Evolutionary conservation across 306 rosid species (phyloP), one percentile per base, ranked within the genome.

Genomic region (Boehmeria nivea): DNA sequence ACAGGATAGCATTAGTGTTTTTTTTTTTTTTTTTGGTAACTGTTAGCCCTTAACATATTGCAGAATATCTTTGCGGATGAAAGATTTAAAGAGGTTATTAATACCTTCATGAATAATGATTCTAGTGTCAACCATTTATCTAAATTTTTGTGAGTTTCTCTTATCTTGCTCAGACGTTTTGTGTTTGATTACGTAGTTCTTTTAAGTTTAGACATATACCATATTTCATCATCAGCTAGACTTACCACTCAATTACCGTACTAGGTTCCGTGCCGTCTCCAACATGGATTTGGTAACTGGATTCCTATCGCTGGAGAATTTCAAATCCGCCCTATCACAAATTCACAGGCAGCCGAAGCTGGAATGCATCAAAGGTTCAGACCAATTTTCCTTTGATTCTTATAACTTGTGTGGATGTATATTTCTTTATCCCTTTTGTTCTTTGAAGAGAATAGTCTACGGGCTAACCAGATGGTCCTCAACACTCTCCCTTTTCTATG

Each of bases 181-280:
- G 21, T 18, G 14, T 31, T 34, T 42, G 24, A 34, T 54, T 14
- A n/a, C 15, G 6, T 33, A 36, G 46, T 7, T 18, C 22, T 17
- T 3, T 10, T 10, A 40, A 40, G 44, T 40, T 69, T 45, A 40
- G 4, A 12, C 34, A 43, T 22, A 17, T 19, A 37, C 37, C 38
- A 18, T 63, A 18, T 34, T 49, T 53, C 24, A 40, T 47, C 39
- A 25, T 15, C 31, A 24, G 46, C 50, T 66, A 49, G 67, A 80
- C 73, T 68, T 26, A 61, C 60, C 61, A 8, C 9, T 50, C 59
- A 37, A 45, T 60, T 64, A 60, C 72, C 70, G 26, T 48, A 51
- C 72, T 66, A 91, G 98, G 72, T 91, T 84, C 64, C 75, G 73
- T 44, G 87, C 89, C 38, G 74, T 82, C 70, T 87, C 96, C 72